Evolutionary conservation across 225 moss, liverwort and hornwort species (phyloP).

Genomic region (Straminergon stramineum): DNA sequence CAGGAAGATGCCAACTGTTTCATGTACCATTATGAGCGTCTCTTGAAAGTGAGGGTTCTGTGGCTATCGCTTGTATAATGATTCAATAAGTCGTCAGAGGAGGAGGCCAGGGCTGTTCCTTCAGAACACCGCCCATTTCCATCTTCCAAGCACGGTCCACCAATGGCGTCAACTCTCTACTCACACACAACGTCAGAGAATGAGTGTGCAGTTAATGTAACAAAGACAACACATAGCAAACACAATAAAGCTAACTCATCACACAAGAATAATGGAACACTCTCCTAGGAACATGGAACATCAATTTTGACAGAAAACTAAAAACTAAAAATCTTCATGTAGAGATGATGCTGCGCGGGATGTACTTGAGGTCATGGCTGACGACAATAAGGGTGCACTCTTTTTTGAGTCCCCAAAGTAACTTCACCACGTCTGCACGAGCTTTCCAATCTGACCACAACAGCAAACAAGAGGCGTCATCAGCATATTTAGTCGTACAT

Average conservation of each 20-base stretch:
- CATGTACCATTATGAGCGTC: not conserved
- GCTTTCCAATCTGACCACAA: slow-evolving; percentile 76
- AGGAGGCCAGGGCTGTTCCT: slow-evolving; percentile 53
- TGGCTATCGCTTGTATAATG: not conserved
- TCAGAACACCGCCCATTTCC: slow-evolving; percentile 87
- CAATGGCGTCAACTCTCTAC: slow-evolving; percentile 72
- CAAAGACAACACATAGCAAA: not conserved
- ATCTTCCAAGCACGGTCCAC: slow-evolving; percentile 95
- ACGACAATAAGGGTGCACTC: slow-evolving; percentile 78
- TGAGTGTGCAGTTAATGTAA: not conserved
- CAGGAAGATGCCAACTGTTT: not conserved
- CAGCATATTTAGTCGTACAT: not conserved
- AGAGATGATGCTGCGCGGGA: not conserved
- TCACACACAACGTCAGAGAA: not conserved
- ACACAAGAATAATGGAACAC: not conserved
- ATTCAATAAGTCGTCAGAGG: not conserved
- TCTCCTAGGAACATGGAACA: not conserved
- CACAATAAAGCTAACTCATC: not conserved
- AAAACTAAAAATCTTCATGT: not conserved
- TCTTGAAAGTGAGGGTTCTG: not conserved
- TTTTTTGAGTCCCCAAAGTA: slow-evolving; percentile 57
- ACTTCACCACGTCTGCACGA: slow-evolving; percentile 78
- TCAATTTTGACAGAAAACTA: not conserved
- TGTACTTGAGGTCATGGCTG: slow-evolving; percentile 89
- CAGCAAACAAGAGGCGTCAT: not conserved